Base-by-base conservation (phyloP, 1,284 basidiomycete genomes). In the Fomitopsis palustris region DNA sequence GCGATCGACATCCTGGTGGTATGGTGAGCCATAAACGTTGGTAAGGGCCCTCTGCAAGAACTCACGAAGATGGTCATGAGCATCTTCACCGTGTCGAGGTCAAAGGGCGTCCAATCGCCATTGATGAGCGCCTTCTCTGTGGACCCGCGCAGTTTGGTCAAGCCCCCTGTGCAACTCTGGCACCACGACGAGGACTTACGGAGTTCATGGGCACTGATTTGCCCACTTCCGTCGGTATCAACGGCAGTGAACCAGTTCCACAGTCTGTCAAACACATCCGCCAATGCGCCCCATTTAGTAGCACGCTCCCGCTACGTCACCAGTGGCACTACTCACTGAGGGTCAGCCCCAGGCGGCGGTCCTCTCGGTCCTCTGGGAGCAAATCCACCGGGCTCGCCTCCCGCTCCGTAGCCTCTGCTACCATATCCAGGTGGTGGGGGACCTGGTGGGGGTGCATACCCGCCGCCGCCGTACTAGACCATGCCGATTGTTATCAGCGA, bases 61-160 rank as follows among this genome's bases (percentile, higher is more conserved):
- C 87, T 65, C 62, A 90, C 88, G 68, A 93, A 93, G 62, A 93
- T 85, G 21, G 80, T 79, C 87, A 93, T 91, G 62, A 93, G 77
- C 55, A 93, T 79, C 77, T 90, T 92, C 68, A 93, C 87, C 7
- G 90, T 93, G 69, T 92, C 90, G 56, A 90, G 76, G 73, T 93
- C 90, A 67, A 93, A 93, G 4, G 86, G 83, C 64, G 80, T 81
- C 87, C 88, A 92, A 70, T 92, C 88, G 51, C 90, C 90, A 69
- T 93, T 88, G 57, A 92, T 83, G 61, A 93, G 72, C 5, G 86
- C 90, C 60, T 82, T 81, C 72, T 90, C 87, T 79, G 25, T 47
- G 45, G 45, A 27, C 25, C 45, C 25, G 49, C 29, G 31, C 23
- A 37, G 12, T 16, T 23, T 38, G 6, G 17, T 55, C 31, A 56